phyloP scores from a whole-genome alignment of 2,329 filamentous ascomycete species.

The Hysterium pulicare region DNA sequence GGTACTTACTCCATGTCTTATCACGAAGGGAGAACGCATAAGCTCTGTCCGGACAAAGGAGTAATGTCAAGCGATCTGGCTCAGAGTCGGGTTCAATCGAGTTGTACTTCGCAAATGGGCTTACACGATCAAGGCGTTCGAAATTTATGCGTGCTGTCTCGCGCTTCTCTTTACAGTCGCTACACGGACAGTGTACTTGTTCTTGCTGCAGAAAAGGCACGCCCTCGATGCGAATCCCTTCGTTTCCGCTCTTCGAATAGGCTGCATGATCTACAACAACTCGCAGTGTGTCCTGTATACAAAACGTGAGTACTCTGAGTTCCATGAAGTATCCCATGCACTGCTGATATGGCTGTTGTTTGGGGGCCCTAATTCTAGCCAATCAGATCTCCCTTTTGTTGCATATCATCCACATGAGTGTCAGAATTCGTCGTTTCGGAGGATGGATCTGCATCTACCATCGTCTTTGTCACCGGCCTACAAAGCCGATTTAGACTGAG shows the following conservation, averaged over 20 bases:
- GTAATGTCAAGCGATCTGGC: neutral
- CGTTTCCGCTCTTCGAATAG: neutral
- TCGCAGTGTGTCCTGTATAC: neutral
- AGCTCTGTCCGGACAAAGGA: neutral
- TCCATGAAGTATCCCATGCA: too few species aligned
- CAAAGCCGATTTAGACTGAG: too few species aligned
- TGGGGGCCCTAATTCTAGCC: too few species aligned
- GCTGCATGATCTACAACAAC: neutral
- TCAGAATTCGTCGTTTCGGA: too few species aligned
- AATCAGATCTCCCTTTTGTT: too few species aligned
- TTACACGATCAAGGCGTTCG: neutral
- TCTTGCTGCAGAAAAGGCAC: neutral
- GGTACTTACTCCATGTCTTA: neutral
- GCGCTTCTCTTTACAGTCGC: neutral
- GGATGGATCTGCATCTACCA: too few species aligned
- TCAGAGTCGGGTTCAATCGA: neutral
- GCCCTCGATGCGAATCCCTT: neutral
- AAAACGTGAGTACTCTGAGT: too few species aligned
- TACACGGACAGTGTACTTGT: neutral
- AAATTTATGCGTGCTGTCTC: neutral
- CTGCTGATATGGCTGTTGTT: too few species aligned
- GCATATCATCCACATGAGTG: too few species aligned
- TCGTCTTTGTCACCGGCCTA: too few species aligned
- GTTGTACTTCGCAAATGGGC: neutral
- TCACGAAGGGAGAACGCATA: neutral